phyloP scores from a whole-genome alignment of 148 eudicot species.

The Rheum nobile region DNA sequence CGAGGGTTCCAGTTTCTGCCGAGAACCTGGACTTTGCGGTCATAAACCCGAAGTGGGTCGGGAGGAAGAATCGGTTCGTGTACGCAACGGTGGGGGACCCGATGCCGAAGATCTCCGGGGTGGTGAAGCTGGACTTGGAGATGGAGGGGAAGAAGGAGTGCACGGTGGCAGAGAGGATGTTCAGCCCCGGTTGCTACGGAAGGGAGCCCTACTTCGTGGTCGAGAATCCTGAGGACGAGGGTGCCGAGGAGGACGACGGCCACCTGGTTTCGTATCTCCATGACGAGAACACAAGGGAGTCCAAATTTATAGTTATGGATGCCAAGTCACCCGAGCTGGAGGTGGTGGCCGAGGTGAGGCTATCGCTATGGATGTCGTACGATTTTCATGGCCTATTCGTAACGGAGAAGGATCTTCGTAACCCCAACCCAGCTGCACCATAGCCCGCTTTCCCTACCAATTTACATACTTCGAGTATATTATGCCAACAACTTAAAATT shows the following conservation, averaged over 20 bases:
- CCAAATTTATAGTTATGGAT: conserved; percentile 51
- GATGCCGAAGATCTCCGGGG: conserved; percentile 18
- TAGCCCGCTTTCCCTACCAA: too few species aligned
- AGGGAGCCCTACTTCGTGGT: conserved; percentile 59
- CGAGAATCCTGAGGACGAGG: conserved; percentile 17
- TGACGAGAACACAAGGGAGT: conserved; percentile 35
- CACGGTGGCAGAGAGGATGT: conserved; percentile 34
- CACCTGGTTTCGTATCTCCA: conserved; percentile 39
- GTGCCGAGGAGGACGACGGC: conserved; percentile 52
- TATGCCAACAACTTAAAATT: too few species aligned
- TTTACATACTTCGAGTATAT: too few species aligned
- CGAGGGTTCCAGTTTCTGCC: conserved; percentile 6
- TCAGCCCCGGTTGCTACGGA: conserved; percentile 31
- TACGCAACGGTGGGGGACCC: conserved; percentile 11
- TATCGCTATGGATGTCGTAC: conserved; percentile 50
- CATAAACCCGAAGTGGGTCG: conserved; percentile 13
- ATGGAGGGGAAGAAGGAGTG: conserved; percentile 17
- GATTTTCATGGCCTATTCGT: conserved; percentile 61
- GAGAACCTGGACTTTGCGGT: conserved; percentile 17
- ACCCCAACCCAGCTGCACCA: neutral
- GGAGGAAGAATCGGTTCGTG: conserved; percentile 15
- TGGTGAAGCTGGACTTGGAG: conserved; percentile 23
- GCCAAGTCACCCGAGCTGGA: conserved; percentile 46
- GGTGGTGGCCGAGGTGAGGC: conserved; percentile 33
- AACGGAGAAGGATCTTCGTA: conserved; percentile 31